Conservation (phyloP, 139 green algal genomes). For the Dunaliella sp. region DNA sequence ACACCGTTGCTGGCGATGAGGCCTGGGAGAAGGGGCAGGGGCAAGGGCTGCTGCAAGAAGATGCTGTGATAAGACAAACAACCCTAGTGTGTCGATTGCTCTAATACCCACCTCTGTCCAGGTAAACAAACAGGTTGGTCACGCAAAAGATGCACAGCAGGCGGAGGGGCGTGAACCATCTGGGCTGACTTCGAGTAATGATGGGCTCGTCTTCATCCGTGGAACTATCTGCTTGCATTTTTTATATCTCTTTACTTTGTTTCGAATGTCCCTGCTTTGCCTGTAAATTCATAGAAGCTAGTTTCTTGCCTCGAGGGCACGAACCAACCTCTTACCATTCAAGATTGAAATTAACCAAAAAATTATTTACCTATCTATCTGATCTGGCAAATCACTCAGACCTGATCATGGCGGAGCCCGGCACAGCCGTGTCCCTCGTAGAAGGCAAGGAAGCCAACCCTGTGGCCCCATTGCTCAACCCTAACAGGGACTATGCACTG, state of each 20-base stretch:
- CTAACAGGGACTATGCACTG: background rate
- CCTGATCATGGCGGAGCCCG: too few species aligned
- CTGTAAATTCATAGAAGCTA: background rate
- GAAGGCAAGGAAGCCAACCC: too few species aligned
- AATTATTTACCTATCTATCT: background rate
- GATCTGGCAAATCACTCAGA: too few species aligned
- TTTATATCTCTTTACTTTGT: background rate
- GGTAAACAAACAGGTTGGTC: conserved; percentile 86
- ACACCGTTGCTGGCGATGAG: conserved; percentile 91
- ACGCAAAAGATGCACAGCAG: conserved; percentile 74
- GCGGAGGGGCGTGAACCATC: conserved; percentile 68
- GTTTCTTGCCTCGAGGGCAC: background rate
- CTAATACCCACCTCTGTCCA: conserved; percentile 89
- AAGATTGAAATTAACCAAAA: background rate
- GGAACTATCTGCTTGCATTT: background rate
- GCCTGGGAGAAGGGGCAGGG: conserved; percentile 44
- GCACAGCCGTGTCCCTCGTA: too few species aligned
- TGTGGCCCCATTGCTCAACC: background rate
- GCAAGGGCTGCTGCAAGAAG: background rate
- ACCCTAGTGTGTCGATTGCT: conserved; percentile 4
- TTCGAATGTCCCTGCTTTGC: background rate
- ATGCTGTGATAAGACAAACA: background rate
- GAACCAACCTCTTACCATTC: background rate
- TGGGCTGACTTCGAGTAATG: conserved; percentile 1
- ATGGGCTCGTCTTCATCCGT: background rate